Percentiles rank a stretch among this genome's conserved stretches.
phyloP scores from a whole-genome alignment of 805 yeast genomes.

The Candida manassasensis region DNA sequence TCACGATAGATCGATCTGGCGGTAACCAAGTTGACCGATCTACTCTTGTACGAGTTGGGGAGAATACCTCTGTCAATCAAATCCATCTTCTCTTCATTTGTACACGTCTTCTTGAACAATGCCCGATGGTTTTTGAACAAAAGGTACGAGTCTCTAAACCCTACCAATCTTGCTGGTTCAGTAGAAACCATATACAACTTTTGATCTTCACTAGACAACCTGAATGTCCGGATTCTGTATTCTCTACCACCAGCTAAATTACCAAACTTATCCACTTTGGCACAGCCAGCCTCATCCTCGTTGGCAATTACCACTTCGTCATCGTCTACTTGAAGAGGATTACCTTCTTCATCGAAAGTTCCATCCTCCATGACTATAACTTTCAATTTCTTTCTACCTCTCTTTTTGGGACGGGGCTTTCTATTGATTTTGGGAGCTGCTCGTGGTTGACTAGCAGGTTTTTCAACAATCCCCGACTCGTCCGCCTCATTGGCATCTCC shows the following conservation, averaged over 20 bases:
- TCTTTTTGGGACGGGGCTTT: slow-evolving; percentile 30
- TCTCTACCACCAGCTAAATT: slow-evolving; percentile 65
- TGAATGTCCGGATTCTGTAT: slow-evolving; percentile 68
- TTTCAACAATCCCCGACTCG: slow-evolving; percentile 15
- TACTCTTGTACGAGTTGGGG: slow-evolving; percentile 86
- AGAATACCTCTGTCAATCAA: slow-evolving; percentile 74
- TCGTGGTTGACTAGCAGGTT: slow-evolving; percentile 16
- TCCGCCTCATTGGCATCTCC: slow-evolving; percentile 17
- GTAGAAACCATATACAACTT: slow-evolving; percentile 85
- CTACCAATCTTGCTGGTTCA: slow-evolving; percentile 93
- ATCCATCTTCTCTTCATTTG: slow-evolving; percentile 76
- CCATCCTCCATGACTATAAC: slow-evolving; percentile 35
- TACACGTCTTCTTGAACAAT: slow-evolving; percentile 67
- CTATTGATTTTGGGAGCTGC: slow-evolving; percentile 8
- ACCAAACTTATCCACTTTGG: slow-evolving; percentile 66
- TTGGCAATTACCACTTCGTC: slow-evolving; percentile 74
- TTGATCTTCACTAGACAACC: slow-evolving; percentile 60
- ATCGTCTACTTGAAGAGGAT: slow-evolving; percentile 54
- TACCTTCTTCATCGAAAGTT: slow-evolving; percentile 62
- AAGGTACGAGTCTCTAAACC: slow-evolving; percentile 86
- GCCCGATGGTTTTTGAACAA: slow-evolving; percentile 81
- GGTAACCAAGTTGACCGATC: slow-evolving; percentile 84
- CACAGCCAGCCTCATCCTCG: slow-evolving; percentile 74
- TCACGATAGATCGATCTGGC: slow-evolving; percentile 87
- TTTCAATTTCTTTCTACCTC: slow-evolving; percentile 41